Conservation (phyloP, 345 rosid species). For the Brassica nigra region DNA sequence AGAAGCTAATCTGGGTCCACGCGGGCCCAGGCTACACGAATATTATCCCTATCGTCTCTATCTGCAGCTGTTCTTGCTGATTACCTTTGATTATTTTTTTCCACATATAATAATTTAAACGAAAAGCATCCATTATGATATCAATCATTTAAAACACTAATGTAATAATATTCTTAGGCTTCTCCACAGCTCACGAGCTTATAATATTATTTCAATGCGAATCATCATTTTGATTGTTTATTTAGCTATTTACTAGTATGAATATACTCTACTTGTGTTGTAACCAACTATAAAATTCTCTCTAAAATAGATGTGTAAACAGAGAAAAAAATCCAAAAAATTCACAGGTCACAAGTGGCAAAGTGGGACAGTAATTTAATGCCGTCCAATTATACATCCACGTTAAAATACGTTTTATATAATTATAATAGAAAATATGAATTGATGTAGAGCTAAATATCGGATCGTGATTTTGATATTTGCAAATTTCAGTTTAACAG, state of each 20-base stretch:
- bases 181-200: conserved; percentile 39
- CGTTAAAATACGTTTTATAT: neutral
- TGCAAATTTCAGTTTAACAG: neutral
- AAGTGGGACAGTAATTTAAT: conserved; percentile 34
- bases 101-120: conserved; percentile 16
- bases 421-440: neutral
- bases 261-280: neutral
- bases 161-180: conserved; percentile 40
- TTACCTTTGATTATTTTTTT: conserved; percentile 17
- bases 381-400: conserved; percentile 16
- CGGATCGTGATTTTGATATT: neutral
- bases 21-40: conserved; percentile 36
- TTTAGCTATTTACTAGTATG: neutral
- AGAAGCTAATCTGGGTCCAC: conserved; percentile 50
- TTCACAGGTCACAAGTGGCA: conserved; percentile 24
- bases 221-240: conserved; percentile 14
- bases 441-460: neutral
- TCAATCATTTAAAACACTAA: conserved; percentile 40
- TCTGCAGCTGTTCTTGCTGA: conserved; percentile 58
- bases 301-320: conserved; percentile 17
- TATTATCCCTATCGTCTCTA: conserved; percentile 62
- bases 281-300: neutral
- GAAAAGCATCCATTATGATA: conserved; percentile 41
- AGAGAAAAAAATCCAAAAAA: neutral
- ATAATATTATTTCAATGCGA: neutral